Evolutionary conservation across 805 yeast genomes (phyloP).

Genomic region (Candida tammaniensis): DNA sequence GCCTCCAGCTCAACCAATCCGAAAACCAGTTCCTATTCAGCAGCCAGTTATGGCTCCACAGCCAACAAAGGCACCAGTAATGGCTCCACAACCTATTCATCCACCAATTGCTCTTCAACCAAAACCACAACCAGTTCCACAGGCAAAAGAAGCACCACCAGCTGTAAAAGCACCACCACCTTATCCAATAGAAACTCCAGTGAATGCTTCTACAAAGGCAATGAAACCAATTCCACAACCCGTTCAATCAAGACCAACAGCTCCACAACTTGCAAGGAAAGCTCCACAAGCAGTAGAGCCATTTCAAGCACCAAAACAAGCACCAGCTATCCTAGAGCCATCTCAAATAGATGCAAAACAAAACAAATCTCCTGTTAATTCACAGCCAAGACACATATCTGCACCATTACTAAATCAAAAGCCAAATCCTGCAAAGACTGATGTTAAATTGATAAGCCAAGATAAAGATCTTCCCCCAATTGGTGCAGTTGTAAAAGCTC

Average conservation of each 20-base stretch:
- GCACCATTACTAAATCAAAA: conserved; percentile 2
- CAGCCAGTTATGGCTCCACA: background rate
- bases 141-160: background rate
- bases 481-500: conserved; percentile 3
- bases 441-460: no score
- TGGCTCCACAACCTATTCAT: background rate
- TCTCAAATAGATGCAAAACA: no score
- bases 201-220: background rate
- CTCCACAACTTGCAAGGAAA: background rate
- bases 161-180: background rate
- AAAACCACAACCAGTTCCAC: conserved; percentile 1
- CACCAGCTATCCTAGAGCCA: no score
- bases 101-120: conserved; percentile 2
- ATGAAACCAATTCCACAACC: conserved; percentile 8
- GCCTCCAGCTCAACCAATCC: background rate
- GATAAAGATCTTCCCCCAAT: conserved; percentile 10
- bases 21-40: background rate
- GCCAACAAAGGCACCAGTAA: background rate
- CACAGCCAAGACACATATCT: conserved; percentile 3
- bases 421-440: no score
- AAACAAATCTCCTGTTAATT: background rate
- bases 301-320: background rate
- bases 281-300: background rate
- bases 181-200: no score
- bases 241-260: background rate